Conservation (phyloP, 2,329 filamentous ascomycete genomes). For the Aspergillus brasiliensis region DNA sequence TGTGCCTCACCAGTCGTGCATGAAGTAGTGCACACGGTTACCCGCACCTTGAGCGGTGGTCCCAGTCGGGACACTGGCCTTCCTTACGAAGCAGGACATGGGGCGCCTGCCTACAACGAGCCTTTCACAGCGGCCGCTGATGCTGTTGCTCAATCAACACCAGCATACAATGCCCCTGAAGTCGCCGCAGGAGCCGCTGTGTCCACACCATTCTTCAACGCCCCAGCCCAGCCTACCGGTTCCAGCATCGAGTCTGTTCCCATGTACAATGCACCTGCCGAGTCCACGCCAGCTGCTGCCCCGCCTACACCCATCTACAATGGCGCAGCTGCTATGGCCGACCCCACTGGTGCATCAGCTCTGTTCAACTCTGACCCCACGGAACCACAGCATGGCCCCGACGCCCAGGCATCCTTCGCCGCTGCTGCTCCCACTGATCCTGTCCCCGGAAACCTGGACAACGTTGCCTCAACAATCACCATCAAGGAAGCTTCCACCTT, state of each 20-base stretch:
- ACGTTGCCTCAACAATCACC: constrained; percentile 14
- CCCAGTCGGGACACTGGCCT: constrained; percentile 18
- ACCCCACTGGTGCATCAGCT: not conserved
- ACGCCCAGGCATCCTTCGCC: not conserved
- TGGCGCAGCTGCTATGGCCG: not conserved
- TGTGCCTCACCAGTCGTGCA: constrained; percentile 10
- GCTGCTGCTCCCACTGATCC: not conserved
- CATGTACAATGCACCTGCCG: not conserved
- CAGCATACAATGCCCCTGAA: not conserved
- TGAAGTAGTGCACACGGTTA: constrained; percentile 32
- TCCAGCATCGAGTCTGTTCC: not conserved
- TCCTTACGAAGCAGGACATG: not conserved
- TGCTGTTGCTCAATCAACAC: not conserved
- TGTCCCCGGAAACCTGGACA: not conserved
- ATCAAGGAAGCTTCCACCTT: constrained; percentile 20
- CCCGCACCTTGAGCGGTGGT: constrained; percentile 19
- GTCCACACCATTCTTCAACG: not conserved
- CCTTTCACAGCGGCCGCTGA: not conserved
- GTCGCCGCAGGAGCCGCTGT: not conserved
- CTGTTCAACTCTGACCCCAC: not conserved
- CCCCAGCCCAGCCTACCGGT: not conserved
- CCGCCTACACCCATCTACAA: not conserved
- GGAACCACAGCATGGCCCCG: not conserved
- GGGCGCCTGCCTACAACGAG: not conserved
- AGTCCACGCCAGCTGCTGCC: not conserved